A percentile compares a stretch with the other conserved stretches of the same genome.
Evolutionary conservation across 2,329 filamentous ascomycete species (phyloP).

Genomic region (Celoporthe dispersa): DNA sequence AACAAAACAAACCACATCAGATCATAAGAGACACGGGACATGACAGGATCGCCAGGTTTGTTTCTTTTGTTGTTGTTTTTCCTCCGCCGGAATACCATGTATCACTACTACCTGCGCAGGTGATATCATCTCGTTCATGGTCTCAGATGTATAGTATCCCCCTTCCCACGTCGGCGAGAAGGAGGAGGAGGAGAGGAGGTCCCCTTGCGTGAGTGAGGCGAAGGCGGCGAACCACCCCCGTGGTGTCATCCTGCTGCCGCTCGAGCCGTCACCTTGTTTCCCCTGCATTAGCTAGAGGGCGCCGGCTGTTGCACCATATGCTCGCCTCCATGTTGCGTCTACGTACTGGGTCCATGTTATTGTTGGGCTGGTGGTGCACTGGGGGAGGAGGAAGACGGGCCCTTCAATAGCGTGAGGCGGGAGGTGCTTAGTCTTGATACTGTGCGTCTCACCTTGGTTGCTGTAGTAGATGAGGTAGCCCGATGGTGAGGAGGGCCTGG

Average conservation of each 20-base stretch:
- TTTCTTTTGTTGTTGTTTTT: too few relatives aligned
- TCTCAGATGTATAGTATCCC: not conserved
- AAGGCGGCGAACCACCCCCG: not conserved
- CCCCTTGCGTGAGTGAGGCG: not conserved
- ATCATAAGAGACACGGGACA: too few relatives aligned
- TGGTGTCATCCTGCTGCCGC: not conserved
- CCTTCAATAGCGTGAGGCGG: not conserved
- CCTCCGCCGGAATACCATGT: too few relatives aligned
- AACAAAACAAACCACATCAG: not conserved
- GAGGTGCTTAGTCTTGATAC: not conserved
- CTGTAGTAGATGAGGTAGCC: not conserved
- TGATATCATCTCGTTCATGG: not conserved
- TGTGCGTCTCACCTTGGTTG: not conserved
- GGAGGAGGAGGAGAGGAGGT: not conserved
- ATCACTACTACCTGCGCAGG: too few relatives aligned
- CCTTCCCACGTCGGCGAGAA: not conserved
- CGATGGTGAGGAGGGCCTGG: not conserved
- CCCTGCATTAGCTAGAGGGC: not conserved
- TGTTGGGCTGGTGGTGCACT: not conserved
- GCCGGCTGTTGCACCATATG: not conserved
- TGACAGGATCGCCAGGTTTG: too few relatives aligned
- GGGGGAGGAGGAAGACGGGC: not conserved
- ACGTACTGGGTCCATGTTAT: too few relatives aligned
- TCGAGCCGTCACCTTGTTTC: not conserved
- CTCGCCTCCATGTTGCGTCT: not conserved